Evolutionary conservation across 2,329 filamentous ascomycete species (phyloP).

Genomic region (Fusarium metavorans): DNA sequence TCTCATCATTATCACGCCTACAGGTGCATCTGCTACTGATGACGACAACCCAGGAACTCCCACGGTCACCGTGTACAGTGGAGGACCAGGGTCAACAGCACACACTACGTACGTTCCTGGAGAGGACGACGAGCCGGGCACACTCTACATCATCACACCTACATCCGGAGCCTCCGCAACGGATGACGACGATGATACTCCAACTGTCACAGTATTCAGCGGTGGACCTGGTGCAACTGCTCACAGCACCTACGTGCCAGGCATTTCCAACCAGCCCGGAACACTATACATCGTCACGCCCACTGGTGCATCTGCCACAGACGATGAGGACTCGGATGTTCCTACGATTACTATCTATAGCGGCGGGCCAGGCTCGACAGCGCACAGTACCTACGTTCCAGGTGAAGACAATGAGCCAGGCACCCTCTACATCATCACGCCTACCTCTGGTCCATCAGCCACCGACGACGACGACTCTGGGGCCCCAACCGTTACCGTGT

Average conservation of each 20-base stretch:
- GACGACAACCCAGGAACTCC: not conserved
- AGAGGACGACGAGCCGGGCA: not conserved
- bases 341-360: not conserved
- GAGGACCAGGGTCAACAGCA: not conserved
- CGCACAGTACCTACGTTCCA: not conserved
- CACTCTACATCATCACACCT: not conserved
- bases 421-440: not conserved
- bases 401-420: not conserved
- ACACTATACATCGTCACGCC: constrained; percentile 15
- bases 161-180: not conserved
- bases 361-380: not conserved
- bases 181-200: not conserved
- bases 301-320: not conserved
- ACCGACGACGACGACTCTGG: not conserved
- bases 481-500: not conserved
- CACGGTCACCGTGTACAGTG: not conserved
- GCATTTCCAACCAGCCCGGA: constrained; percentile 1
- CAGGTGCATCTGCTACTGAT: not conserved
- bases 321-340: not conserved
- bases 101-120: not conserved
- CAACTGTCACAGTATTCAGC: not conserved
- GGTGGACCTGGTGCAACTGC: not conserved
- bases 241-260: constrained; percentile 5
- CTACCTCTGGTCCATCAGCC: not conserved
- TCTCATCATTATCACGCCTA: constrained; percentile 12